phyloP scores from a whole-genome alignment of 2,329 filamentous ascomycete species.

The Exophiala sp. region DNA sequence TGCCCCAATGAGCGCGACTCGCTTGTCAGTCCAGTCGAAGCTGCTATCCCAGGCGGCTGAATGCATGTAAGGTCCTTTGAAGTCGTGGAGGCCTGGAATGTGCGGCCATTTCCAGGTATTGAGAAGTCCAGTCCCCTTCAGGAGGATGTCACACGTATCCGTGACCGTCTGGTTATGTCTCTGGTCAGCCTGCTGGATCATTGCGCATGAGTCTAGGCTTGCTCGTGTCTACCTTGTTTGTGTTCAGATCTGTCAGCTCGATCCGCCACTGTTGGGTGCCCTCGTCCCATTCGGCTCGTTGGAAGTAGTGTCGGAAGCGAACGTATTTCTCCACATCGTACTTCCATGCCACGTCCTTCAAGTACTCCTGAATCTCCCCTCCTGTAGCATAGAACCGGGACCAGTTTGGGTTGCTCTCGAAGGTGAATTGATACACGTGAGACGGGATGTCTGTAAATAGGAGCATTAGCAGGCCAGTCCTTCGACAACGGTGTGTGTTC shows the following conservation, averaged over 20 bases:
- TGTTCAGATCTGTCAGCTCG: not conserved
- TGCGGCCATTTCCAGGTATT: constrained; percentile 38
- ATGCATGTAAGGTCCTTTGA: constrained; percentile 35
- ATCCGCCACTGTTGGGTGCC: constrained; percentile 1
- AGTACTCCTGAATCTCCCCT: constrained; percentile 21
- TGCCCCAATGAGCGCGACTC: constrained; percentile 28
- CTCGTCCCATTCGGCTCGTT: constrained; percentile 22
- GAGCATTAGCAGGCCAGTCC: no score
- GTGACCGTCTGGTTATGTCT: not conserved
- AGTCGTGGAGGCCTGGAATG: constrained; percentile 35
- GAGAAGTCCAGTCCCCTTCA: constrained; percentile 39
- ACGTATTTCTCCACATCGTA: constrained; percentile 26
- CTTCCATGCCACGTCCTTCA: constrained; percentile 16
- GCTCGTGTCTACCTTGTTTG: not conserved
- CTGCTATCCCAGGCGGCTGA: constrained; percentile 32
- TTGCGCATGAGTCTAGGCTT: no score
- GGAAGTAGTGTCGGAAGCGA: constrained; percentile 19
- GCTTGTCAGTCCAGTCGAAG: constrained; percentile 29
- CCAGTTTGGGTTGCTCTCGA: constrained; percentile 40
- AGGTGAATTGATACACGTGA: constrained; percentile 50
- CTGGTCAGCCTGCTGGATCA: no score
- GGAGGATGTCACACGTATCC: constrained; percentile 36
- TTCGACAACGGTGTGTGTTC: no score
- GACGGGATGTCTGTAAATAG: constrained; percentile 37
- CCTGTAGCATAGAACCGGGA: constrained; percentile 20